Percentiles rank a stretch among this genome's conserved stretches.
Conservation (phyloP, 2,329 filamentous ascomycete species). For the Raffaelea albimanens region DNA sequence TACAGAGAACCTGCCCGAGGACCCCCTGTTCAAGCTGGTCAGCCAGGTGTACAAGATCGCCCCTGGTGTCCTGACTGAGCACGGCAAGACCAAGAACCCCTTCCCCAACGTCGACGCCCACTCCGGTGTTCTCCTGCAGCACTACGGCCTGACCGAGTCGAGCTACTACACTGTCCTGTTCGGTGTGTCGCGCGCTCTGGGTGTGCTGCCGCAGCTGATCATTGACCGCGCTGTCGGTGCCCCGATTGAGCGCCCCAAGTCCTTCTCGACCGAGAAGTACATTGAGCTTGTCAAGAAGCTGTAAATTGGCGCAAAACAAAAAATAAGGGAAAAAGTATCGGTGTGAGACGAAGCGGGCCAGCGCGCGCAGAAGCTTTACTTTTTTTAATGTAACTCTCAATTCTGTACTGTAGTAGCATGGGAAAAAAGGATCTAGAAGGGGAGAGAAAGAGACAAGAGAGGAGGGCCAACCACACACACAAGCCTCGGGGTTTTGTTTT, state of each 20-base stretch:
- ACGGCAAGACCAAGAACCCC: conserved; percentile 99
- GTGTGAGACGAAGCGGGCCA: neutral
- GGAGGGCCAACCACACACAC: neutral
- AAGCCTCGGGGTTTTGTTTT: neutral
- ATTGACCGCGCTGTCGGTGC: conserved; percentile 96
- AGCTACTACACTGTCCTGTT: conserved; percentile 99
- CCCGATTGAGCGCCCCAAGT: conserved; percentile 96
- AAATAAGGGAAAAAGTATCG: neutral
- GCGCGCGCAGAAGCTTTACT: neutral
- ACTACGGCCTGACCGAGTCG: conserved; percentile 97
- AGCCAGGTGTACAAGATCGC: conserved; percentile 99
- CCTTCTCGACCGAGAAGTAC: conserved; percentile 95
- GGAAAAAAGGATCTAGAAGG: neutral
- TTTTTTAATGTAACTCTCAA: neutral
- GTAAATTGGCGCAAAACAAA: conserved; percentile 39
- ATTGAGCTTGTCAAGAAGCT: conserved; percentile 88
- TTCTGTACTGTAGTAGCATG: neutral
- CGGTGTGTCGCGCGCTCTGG: conserved; percentile 94
- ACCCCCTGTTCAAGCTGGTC: conserved; percentile 99
- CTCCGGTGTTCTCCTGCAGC: conserved; percentile 97
- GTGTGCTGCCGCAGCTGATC: conserved; percentile 98
- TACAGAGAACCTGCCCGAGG: conserved; percentile 73
- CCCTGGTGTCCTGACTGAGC: conserved; percentile 92
- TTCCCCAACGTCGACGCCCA: conserved; percentile 98
- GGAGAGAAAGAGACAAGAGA: neutral